Percentiles rank a stretch among this genome's conserved stretches.
Evolutionary conservation across 441 rosid species (phyloP).

Genomic region (Raphanus hybrid): DNA sequence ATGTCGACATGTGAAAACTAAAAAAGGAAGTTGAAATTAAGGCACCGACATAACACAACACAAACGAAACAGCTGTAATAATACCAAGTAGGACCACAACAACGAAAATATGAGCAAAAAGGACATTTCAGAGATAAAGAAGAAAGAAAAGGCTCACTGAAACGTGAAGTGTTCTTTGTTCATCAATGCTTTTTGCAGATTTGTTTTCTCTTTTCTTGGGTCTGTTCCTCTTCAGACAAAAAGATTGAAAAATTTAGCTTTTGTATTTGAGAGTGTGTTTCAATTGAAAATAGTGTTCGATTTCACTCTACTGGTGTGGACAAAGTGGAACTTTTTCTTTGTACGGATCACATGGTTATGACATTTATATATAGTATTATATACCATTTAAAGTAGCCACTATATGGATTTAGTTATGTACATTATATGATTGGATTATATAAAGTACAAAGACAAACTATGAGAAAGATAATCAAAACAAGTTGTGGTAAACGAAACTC

Average conservation of each 20-base stretch:
- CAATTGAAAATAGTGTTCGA: neutral
- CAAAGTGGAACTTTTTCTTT: constrained; percentile 27
- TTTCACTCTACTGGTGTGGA: constrained; percentile 15
- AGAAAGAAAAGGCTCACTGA: neutral
- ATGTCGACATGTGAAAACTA: constrained; percentile 27
- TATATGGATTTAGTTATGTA: neutral
- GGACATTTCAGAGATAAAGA: neutral
- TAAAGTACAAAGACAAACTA: no score
- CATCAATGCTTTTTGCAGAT: constrained; percentile 3
- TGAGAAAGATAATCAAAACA: no score
- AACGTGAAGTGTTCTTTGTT: constrained; percentile 1
- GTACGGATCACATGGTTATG: constrained; percentile 13
- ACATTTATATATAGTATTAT: neutral
- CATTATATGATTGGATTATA: no score
- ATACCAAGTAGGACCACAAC: constrained; percentile 30
- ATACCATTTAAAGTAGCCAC: constrained; percentile 7
- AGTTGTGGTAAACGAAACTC: neutral
- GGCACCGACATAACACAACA: constrained; percentile 40
- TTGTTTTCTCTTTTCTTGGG: constrained; percentile 19
- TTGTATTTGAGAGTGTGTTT: neutral
- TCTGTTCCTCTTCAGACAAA: neutral
- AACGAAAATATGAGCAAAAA: constrained; percentile 13
- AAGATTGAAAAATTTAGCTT: constrained; percentile 18
- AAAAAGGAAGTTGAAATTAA: constrained; percentile 32
- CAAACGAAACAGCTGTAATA: constrained; percentile 27